phyloP scores from a whole-genome alignment of 371 early-diverging fungal genomes.

The Dichotomocladium elegans region DNA sequence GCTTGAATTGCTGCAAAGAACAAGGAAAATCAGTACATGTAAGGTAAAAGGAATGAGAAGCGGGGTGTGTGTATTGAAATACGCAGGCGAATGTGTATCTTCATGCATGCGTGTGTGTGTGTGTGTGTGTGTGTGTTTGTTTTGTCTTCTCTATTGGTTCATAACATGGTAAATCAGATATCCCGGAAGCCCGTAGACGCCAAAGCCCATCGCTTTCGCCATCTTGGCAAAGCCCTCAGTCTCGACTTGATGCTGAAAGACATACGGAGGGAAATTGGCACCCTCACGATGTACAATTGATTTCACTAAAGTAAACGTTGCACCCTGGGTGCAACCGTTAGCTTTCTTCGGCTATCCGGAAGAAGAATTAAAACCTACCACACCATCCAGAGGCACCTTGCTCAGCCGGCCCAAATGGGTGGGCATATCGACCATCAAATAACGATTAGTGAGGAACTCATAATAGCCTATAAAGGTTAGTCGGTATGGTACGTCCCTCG shows the following conservation, averaged over 20 bases:
- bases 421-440: conserved; percentile 48
- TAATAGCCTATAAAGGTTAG: conserved; percentile 24
- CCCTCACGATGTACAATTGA: conserved; percentile 67
- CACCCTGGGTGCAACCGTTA: conserved; percentile 16
- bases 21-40: too few species aligned
- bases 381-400: conserved; percentile 37
- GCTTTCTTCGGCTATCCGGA: not conserved
- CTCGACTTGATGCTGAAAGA: conserved; percentile 66
- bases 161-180: conserved; percentile 38
- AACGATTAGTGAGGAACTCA: conserved; percentile 36
- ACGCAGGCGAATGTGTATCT: too few species aligned
- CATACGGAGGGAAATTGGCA: conserved; percentile 61
- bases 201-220: conserved; percentile 58
- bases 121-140: too few species aligned
- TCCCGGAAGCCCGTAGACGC: conserved; percentile 43
- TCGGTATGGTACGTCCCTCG: not conserved
- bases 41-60: too few species aligned
- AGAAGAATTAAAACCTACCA: conserved; percentile 15
- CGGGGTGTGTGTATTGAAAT: too few species aligned
- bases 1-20: too few species aligned
- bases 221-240: conserved; percentile 80
- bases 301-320: conserved; percentile 53
- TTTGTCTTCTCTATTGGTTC: conserved; percentile 13
- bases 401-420: conserved; percentile 25
- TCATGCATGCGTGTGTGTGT: too few species aligned